A percentile compares a stretch with the other conserved stretches of the same genome.
Conservation (phyloP, 257 asterid genomes). For the Scutellaria minor region DNA sequence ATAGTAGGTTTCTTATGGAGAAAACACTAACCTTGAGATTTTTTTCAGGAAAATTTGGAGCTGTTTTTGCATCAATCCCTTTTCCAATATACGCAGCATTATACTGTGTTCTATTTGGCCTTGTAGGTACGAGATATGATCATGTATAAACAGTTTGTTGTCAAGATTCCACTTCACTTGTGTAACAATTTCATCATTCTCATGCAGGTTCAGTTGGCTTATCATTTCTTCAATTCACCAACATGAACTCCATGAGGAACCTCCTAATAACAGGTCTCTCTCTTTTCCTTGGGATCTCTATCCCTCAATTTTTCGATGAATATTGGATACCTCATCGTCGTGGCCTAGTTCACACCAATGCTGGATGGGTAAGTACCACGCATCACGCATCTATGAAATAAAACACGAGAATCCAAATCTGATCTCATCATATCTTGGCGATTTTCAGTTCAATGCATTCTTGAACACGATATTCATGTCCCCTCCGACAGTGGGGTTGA, state of each 20-base stretch:
- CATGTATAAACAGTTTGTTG: not conserved
- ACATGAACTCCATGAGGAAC: constrained; percentile 98
- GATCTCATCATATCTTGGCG: not conserved
- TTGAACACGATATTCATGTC: constrained; percentile 88
- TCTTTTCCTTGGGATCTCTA: constrained; percentile 91
- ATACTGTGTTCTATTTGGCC: constrained; percentile 93
- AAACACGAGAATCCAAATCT: constrained; percentile 7
- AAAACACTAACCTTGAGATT: not conserved
- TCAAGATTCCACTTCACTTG: not conserved
- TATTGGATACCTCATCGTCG: constrained; percentile 68
- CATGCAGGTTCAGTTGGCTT: constrained; percentile 91
- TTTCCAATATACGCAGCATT: constrained; percentile 89
- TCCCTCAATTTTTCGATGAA: constrained; percentile 82
- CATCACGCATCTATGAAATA: not conserved
- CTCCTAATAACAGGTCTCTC: constrained; percentile 91
- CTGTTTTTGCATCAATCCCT: constrained; percentile 97
- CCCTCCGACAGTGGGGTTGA: constrained; percentile 81
- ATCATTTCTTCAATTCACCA: constrained; percentile 96
- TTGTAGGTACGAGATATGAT: constrained; percentile 69
- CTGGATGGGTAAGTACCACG: constrained; percentile 83
- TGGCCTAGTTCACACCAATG: constrained; percentile 86
- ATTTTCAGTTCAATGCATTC: constrained; percentile 86
- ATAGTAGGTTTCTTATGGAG: not conserved
- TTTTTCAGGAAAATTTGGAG: constrained; percentile 93
- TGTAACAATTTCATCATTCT: constrained; percentile 10